Evolutionary conservation across 192 early-diverging fungal genomes (phyloP).

Genomic region (Umbelopsis vinacea): DNA sequence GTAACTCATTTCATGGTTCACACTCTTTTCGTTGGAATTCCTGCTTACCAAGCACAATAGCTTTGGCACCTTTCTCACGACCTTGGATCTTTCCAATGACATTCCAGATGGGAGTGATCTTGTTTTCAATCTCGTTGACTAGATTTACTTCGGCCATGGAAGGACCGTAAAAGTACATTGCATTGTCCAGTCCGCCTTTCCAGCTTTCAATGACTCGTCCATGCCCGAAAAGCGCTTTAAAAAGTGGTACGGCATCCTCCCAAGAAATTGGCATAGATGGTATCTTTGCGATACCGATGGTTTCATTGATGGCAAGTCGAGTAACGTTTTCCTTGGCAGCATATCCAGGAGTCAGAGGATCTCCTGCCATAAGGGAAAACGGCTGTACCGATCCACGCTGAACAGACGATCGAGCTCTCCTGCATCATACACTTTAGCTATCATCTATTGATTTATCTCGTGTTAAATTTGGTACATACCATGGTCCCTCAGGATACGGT

Average conservation of each 20-base stretch:
- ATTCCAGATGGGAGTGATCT: slow-evolving; percentile 59
- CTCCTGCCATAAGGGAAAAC: slow-evolving; percentile 52
- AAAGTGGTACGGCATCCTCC: slow-evolving; percentile 59
- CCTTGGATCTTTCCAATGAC: slow-evolving; percentile 64
- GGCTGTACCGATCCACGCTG: slow-evolving; percentile 60
- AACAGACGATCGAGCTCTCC: slow-evolving; percentile 54
- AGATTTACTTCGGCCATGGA: slow-evolving; percentile 50
- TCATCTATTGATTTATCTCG: background rate
- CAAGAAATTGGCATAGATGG: slow-evolving; percentile 70
- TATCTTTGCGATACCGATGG: slow-evolving; percentile 53
- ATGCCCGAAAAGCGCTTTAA: slow-evolving; percentile 51
- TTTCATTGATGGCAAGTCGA: slow-evolving; percentile 48
- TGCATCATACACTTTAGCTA: background rate
- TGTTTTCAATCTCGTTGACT: slow-evolving; percentile 53
- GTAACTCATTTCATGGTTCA: background rate
- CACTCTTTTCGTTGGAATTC: no score
- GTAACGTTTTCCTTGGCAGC: slow-evolving; percentile 49
- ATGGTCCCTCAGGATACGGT: slow-evolving; percentile 63
- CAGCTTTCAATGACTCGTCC: slow-evolving; percentile 48
- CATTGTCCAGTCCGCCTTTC: slow-evolving; percentile 55
- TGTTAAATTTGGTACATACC: slow-evolving; percentile 21
- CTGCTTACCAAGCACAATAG: slow-evolving; percentile 46
- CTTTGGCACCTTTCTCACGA: slow-evolving; percentile 48
- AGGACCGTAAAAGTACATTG: slow-evolving; percentile 62
- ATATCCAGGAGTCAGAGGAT: slow-evolving; percentile 65